A percentile compares a stretch with the other conserved stretches of the same genome.
Evolutionary conservation across 179 eudicot species (phyloP).

Genomic region (Carnegiea gigantea): DNA sequence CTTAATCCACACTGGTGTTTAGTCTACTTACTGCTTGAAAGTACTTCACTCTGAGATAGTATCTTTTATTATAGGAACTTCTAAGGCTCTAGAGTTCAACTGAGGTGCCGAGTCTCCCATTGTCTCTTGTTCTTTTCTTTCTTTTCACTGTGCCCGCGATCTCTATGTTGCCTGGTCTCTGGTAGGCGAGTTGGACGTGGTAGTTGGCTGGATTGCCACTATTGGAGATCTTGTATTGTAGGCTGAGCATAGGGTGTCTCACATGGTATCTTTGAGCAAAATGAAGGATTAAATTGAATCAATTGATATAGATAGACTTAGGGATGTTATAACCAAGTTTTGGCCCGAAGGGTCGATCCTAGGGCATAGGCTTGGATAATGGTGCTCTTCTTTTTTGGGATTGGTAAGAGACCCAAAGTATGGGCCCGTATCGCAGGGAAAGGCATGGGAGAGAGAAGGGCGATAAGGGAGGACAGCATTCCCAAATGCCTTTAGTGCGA

Average conservation of each 20-base stretch:
- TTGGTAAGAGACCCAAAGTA: no score
- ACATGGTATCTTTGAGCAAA: background rate
- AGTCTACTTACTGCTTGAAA: background rate
- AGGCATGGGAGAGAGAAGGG: no score
- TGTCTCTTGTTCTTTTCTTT: background rate
- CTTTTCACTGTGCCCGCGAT: no score
- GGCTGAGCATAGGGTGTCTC: background rate
- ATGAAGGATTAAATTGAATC: background rate
- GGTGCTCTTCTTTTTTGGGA: no score
- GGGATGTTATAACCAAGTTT: background rate
- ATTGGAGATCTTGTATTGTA: background rate
- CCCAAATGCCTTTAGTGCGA: no score
- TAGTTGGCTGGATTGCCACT: background rate
- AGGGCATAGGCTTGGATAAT: no score
- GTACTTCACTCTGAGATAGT: background rate
- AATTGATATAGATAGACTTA: background rate
- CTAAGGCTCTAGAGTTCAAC: background rate
- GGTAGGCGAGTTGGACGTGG: background rate
- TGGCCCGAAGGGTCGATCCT: no score
- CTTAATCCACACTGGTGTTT: background rate
- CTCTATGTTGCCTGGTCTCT: background rate
- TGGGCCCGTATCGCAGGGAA: no score
- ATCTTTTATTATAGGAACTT: background rate
- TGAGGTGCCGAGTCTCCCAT: background rate
- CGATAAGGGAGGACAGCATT: no score